These are phyloP conservation scores for Fraxinus albicans DNA, from an alignment of 305 asterid genomes.

Conservation along the genomic window DNA sequence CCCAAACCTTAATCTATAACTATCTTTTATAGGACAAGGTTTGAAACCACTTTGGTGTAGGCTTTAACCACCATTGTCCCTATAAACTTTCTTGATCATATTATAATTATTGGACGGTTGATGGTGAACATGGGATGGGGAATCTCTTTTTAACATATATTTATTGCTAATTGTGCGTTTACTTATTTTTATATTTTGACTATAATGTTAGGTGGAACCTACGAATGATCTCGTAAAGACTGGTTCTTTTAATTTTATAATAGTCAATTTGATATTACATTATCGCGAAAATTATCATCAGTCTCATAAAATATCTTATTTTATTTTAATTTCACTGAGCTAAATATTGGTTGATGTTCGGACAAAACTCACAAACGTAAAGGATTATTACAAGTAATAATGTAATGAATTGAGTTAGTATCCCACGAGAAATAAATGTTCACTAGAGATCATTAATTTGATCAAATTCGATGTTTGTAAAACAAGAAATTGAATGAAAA, in stretches of 20 bases:
- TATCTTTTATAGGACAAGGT: neutral
- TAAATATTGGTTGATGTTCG: neutral
- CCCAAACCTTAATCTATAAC: neutral
- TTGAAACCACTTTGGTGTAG: constrained; percentile 27
- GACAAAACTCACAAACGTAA: too few relatives aligned
- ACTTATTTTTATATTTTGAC: neutral
- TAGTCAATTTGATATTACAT: neutral
- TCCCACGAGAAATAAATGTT: too few relatives aligned
- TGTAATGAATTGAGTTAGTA: too few relatives aligned
- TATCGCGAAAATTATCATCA: neutral
- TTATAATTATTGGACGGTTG: constrained; percentile 33
- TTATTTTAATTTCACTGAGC: neutral
- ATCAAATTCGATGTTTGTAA: too few relatives aligned
- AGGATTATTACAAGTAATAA: too few relatives aligned
- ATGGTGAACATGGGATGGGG: constrained; percentile 51
- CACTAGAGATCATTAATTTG: too few relatives aligned
- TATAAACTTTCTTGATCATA: constrained; percentile 13
- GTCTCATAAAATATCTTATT: neutral
- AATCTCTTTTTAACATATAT: constrained; percentile 27
- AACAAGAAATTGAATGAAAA: too few relatives aligned
- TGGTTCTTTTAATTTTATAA: neutral
- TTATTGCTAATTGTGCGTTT: neutral
- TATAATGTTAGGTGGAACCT: neutral
- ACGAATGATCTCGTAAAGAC: neutral
- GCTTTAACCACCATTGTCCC: constrained; percentile 39